Base-by-base conservation (phyloP, 768 basidiomycete genomes). In the Rhizopogon vesiculosus region DNA sequence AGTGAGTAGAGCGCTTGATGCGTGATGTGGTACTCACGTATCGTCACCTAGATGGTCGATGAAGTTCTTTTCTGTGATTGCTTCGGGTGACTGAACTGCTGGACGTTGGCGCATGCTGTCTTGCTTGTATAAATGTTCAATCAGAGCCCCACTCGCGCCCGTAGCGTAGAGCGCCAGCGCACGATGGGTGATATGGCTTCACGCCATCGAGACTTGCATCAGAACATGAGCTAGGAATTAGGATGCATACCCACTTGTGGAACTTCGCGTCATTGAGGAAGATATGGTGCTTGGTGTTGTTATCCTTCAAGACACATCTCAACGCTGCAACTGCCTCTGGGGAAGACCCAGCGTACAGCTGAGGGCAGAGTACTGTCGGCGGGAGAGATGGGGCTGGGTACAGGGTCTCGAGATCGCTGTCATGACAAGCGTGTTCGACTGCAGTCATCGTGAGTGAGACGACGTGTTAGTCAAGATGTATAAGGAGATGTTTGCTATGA, bases 261-360 rank as follows among this genome's bases (percentile, higher is more conserved):
- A 77, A 75, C 0, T 72, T 61, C 51, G 55, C 60, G 18, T 74
- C 71, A 58, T 78, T 74, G 67, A 78, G 76, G 61, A 77, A 81
- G 18, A 72, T 67, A 55, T 81, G 78, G 66, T 67, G 76, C 54
- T 66, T 71, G 45, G 67, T 64, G 45, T 80, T 74, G 58, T 77
- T 76, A 9, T 78, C 75, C 45, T 73, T 72, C 45, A 81, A 60
- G 5, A 71, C 45, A 7, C 58, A 51, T 0, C 54, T 60, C 0
- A 76, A 49, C 2, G 69, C 60, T 12, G 53, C 49, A 12, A 71
- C 67, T 2, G 75, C 73, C 44, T 69, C 63, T 31, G 44, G 51
- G 8, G 59, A 62, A 33, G 63, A 51, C 5, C 69, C 56, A 5
- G 49, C 22, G 35, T 43, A 43, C 43, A 43, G 28, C 43, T 53